phyloP scores from a whole-genome alignment of 2,329 filamentous ascomycete genomes.

The Fusarium xylarioides region DNA sequence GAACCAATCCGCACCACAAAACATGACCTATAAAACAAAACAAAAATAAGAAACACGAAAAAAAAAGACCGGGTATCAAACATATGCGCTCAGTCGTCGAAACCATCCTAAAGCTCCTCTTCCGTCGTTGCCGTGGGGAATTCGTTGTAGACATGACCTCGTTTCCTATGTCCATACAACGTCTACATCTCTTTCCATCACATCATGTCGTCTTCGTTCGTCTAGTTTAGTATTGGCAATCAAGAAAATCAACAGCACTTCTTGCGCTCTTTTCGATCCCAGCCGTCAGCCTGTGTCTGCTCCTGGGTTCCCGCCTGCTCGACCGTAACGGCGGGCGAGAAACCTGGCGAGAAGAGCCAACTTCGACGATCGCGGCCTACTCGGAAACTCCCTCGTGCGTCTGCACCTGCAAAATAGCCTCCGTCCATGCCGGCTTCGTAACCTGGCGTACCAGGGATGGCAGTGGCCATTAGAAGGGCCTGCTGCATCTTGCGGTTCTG shows the following conservation, averaged over 20 bases:
- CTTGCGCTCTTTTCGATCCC: conserved; percentile 37
- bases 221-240: neutral
- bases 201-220: neutral
- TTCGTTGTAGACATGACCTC: conserved; percentile 16
- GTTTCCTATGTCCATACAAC: conserved; percentile 4
- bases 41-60: conserved; percentile 17
- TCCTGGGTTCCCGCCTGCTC: conserved; percentile 52
- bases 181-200: conserved; percentile 20
- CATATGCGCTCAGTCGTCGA: conserved; percentile 29
- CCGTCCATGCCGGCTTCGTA: conserved; percentile 56
- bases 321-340: conserved; percentile 61
- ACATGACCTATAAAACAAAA: conserved; percentile 24
- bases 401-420: conserved; percentile 62
- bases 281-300: conserved; percentile 36
- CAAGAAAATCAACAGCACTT: conserved; percentile 44
- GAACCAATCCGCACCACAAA: conserved; percentile 27
- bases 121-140: conserved; percentile 12
- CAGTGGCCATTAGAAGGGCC: conserved; percentile 64
- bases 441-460: conserved; percentile 59
- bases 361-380: conserved; percentile 66
- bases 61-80: conserved; percentile 42
- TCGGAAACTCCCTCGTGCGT: conserved; percentile 61
- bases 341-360: conserved; percentile 66
- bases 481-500: conserved; percentile 71
- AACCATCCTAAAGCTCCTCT: conserved; percentile 27